Conservation (phyloP, 2,329 filamentous ascomycete genomes). For the Orbilia quercus region DNA sequence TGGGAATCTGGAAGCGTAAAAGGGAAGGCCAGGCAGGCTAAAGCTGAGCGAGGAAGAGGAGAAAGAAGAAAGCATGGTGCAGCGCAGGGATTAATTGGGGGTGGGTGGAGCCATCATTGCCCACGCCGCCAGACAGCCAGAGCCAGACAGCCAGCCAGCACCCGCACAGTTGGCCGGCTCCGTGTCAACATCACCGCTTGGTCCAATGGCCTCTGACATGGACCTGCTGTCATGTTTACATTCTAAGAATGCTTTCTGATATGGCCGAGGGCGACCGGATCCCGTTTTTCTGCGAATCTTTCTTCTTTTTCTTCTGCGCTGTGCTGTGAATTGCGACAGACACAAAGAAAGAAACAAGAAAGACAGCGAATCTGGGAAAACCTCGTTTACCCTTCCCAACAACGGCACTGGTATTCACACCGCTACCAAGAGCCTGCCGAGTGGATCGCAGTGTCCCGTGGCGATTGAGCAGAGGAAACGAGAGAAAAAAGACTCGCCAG, state of each 20-base stretch:
- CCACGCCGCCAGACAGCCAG: not conserved
- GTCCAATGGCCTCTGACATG: not conserved
- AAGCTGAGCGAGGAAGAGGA: slow-evolving; percentile 11
- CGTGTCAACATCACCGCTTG: not conserved
- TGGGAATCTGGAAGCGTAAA: slow-evolving; percentile 27
- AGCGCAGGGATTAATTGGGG: slow-evolving; percentile 37
- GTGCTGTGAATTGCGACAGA: not conserved
- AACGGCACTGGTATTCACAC: slow-evolving; percentile 1
- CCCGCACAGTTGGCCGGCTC: no score
- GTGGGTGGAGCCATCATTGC: slow-evolving; percentile 32
- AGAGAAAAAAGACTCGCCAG: no score
- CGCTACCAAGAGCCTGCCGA: slow-evolving; percentile 4
- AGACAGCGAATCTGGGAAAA: not conserved
- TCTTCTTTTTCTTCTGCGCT: not conserved
- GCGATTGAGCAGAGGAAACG: not conserved
- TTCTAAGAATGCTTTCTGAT: not conserved
- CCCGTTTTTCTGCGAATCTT: slow-evolving; percentile 10
- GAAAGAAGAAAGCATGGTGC: not conserved
- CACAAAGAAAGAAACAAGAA: not conserved
- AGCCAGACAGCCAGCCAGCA: slow-evolving; percentile 4
- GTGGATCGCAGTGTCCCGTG: slow-evolving; percentile 24
- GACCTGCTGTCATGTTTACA: not conserved
- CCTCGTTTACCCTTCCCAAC: slow-evolving; percentile 6
- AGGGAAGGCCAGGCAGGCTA: slow-evolving; percentile 42
- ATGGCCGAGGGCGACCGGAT: slow-evolving; percentile 33